Evolutionary conservation across 208 protist species (phyloP).

Genomic region (Trichomonas tenax): DNA sequence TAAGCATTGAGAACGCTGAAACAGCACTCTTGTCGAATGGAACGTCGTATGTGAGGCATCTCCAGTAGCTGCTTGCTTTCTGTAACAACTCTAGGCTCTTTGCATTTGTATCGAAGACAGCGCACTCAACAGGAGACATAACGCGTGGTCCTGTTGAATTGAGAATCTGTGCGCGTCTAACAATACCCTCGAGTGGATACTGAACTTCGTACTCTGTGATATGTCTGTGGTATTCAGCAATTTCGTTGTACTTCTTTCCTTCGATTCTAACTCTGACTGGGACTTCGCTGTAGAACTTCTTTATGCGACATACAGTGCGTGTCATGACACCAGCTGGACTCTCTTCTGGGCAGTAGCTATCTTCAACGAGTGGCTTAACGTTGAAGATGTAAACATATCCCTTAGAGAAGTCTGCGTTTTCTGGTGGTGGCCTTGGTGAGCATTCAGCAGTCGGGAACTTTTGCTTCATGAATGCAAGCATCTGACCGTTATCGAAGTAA

Average conservation of each 20-base stretch:
- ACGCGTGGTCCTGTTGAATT: no score
- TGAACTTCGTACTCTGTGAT: neutral
- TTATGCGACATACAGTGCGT: neutral
- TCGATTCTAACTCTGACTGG: neutral
- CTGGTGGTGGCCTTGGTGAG: neutral
- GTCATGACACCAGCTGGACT: neutral
- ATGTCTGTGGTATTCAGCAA: conserved; percentile 2
- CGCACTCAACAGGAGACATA: neutral
- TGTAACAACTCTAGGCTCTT: neutral
- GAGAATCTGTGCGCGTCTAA: neutral
- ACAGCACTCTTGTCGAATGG: neutral
- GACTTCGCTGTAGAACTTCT: neutral
- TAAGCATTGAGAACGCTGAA: neutral
- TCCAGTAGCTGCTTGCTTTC: neutral
- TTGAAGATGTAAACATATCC: neutral
- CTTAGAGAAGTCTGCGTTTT: neutral
- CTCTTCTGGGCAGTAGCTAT: neutral
- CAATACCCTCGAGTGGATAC: neutral
- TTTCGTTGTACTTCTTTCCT: neutral
- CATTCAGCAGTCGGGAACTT: neutral
- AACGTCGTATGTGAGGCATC: neutral
- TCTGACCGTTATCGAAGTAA: neutral
- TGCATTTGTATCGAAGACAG: neutral
- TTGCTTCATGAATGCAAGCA: neutral
- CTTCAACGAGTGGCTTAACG: neutral